Percentiles rank a stretch among this genome's conserved stretches.
These are phyloP conservation scores for Penicillium taxi DNA, from an alignment of 495 filamentous ascomycete genomes.

Conservation along the genomic window DNA sequence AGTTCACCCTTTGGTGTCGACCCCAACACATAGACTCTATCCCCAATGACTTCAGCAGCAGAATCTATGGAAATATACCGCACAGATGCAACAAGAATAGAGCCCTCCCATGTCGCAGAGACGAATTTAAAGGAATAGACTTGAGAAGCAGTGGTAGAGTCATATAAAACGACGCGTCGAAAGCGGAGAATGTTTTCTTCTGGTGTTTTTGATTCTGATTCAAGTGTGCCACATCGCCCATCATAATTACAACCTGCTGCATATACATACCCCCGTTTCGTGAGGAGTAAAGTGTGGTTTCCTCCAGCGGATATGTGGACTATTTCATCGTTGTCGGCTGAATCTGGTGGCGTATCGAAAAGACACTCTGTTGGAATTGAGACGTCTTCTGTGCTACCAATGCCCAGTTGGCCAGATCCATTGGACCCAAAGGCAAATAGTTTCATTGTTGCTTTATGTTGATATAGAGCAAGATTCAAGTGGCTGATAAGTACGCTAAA, in stretches of 20 bases:
- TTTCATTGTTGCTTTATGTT: conserved; percentile 19
- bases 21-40: conserved; percentile 55
- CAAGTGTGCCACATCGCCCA: conserved; percentile 33
- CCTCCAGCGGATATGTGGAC: conserved; percentile 61
- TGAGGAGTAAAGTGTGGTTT: conserved; percentile 76
- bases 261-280: conserved; percentile 48
- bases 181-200: conserved; percentile 17
- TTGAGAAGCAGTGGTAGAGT: conserved; percentile 2
- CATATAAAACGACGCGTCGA: conserved; percentile 17
- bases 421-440: conserved; percentile 90
- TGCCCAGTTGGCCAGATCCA: conserved; percentile 75
- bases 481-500: too few relatives aligned
- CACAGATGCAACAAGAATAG: conserved; percentile 42
- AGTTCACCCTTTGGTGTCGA: conserved; percentile 62
- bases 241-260: conserved; percentile 52
- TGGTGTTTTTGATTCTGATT: neutral
- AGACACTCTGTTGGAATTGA: conserved; percentile 55
- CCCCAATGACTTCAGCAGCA: conserved; percentile 1
- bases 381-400: conserved; percentile 68
- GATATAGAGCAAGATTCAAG: too few relatives aligned
- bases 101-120: conserved; percentile 73
- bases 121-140: conserved; percentile 25
- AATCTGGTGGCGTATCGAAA: conserved; percentile 22
- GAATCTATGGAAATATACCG: neutral
- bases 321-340: conserved; percentile 14